These are phyloP conservation scores for Erysimum cheiri DNA, from an alignment of 441 rosid genomes.

Conservation along the genomic window DNA sequence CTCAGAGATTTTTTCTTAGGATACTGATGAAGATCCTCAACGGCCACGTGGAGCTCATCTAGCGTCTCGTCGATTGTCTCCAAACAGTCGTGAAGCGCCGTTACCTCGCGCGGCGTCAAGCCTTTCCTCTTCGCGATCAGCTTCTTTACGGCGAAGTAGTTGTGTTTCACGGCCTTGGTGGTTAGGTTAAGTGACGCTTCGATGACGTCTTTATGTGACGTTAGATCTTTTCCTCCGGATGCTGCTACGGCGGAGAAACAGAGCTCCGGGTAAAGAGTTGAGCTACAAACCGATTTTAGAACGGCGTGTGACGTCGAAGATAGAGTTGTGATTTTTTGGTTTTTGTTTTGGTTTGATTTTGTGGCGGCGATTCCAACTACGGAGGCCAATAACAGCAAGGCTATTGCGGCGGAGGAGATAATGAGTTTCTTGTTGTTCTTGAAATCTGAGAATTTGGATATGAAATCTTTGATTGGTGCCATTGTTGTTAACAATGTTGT, in stretches of 20 bases:
- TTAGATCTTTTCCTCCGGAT: slow-evolving; percentile 34
- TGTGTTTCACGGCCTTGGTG: slow-evolving; percentile 48
- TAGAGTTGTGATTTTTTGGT: slow-evolving; percentile 18
- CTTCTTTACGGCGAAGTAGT: slow-evolving; percentile 53
- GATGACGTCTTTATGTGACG: slow-evolving; percentile 57
- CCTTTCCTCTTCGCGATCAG: slow-evolving; percentile 31
- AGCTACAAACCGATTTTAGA: slow-evolving; percentile 59
- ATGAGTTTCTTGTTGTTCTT: slow-evolving; percentile 50
- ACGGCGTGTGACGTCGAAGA: slow-evolving; percentile 47
- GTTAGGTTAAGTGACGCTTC: slow-evolving; percentile 54
- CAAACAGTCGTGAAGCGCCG: slow-evolving; percentile 66
- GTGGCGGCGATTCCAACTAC: slow-evolving; percentile 29
- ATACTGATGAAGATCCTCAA: slow-evolving; percentile 49
- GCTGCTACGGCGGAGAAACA: slow-evolving; percentile 57
- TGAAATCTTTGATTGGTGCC: slow-evolving; percentile 39
- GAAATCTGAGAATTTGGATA: slow-evolving; percentile 36
- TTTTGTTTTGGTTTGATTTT: slow-evolving; percentile 20
- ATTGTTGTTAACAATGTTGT: slow-evolving; percentile 21
- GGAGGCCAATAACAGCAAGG: slow-evolving; percentile 23
- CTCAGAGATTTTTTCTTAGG: slow-evolving; percentile 54
- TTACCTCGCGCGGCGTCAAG: slow-evolving; percentile 54
- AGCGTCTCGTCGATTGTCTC: slow-evolving; percentile 56
- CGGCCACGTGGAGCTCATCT: slow-evolving; percentile 53
- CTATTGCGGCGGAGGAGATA: slow-evolving; percentile 32
- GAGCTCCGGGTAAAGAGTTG: slow-evolving; percentile 60